phyloP scores from a whole-genome alignment of 1,284 basidiomycete species.

The Retiboletus flavoniger region DNA sequence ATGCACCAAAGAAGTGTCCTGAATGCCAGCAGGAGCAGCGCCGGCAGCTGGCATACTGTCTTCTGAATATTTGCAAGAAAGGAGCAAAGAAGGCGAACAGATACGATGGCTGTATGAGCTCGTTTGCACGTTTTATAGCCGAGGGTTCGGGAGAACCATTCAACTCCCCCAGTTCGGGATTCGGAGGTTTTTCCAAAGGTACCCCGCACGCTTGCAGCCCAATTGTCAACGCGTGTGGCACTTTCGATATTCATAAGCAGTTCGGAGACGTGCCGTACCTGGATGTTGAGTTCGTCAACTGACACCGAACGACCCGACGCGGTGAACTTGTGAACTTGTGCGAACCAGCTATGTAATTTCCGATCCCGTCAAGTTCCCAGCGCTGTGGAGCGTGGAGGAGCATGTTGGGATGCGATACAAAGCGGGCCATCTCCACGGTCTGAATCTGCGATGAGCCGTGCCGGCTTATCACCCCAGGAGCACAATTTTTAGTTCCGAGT shows the following conservation, averaged over 20 bases:
- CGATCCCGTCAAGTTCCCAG: background rate
- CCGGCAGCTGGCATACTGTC: conserved; percentile 51
- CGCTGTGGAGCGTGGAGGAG: background rate
- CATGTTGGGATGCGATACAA: too few species aligned
- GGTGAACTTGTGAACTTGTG: background rate
- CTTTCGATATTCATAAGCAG: background rate
- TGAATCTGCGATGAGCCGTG: background rate
- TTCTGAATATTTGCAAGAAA: conserved; percentile 18
- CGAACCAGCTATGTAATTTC: background rate
- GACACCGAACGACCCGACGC: background rate
- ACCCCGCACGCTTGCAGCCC: conserved; percentile 31
- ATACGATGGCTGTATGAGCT: background rate
- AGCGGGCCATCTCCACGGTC: background rate
- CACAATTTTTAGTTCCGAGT: background rate
- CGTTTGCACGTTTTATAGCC: conserved; percentile 16
- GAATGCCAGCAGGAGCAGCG: conserved; percentile 31
- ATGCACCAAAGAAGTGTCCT: conserved; percentile 45
- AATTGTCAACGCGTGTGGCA: background rate
- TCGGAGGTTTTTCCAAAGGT: conserved; percentile 43
- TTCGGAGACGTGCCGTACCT: conserved; percentile 3
- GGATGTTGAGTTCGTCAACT: background rate
- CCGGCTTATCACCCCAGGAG: background rate
- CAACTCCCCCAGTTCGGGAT: background rate
- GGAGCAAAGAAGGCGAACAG: conserved; percentile 23
- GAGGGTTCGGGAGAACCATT: conserved; percentile 7